phyloP scores from a whole-genome alignment of 768 basidiomycete species.

The Exsudoporus frostii region DNA sequence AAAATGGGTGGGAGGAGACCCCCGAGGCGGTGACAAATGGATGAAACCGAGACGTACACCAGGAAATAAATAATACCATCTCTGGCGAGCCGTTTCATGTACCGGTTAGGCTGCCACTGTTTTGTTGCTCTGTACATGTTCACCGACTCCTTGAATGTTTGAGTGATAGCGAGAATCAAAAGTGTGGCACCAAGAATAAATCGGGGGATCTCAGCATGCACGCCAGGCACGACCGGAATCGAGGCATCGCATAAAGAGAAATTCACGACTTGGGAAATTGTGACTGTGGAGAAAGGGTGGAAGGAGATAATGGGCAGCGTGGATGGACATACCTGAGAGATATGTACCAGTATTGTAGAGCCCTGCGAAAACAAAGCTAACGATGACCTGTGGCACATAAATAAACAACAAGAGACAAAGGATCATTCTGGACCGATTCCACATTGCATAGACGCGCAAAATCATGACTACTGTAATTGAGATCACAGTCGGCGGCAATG shows the following conservation, averaged over 20 bases:
- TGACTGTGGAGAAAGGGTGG: not conserved
- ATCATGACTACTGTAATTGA: too few species aligned
- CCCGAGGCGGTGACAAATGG: not conserved
- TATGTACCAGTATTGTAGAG: too few species aligned
- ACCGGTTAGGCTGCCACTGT: constrained; percentile 7
- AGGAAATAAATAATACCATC: constrained; percentile 8
- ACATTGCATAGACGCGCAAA: too few species aligned
- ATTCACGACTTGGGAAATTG: not conserved
- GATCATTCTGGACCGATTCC: too few species aligned
- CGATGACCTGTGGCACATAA: too few species aligned
- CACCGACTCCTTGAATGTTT: not conserved
- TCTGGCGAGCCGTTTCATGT: not conserved
- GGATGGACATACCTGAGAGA: too few species aligned
- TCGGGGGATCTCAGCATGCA: not conserved
- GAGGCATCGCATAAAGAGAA: too few species aligned
- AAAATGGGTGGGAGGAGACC: not conserved
- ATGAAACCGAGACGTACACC: not conserved
- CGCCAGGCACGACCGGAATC: too few species aligned
- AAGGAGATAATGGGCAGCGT: too few species aligned
- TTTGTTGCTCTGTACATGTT: constrained; percentile 1
- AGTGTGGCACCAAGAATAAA: not conserved
- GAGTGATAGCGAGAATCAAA: not conserved
- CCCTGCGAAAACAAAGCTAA: too few species aligned
- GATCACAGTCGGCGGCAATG: too few species aligned
- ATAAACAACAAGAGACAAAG: too few species aligned